A percentile compares a stretch with the other conserved stretches of the same genome.
These are phyloP conservation scores for Cucumis cinereus DNA, from an alignment of 306 rosid genomes.

Conservation along the genomic window DNA sequence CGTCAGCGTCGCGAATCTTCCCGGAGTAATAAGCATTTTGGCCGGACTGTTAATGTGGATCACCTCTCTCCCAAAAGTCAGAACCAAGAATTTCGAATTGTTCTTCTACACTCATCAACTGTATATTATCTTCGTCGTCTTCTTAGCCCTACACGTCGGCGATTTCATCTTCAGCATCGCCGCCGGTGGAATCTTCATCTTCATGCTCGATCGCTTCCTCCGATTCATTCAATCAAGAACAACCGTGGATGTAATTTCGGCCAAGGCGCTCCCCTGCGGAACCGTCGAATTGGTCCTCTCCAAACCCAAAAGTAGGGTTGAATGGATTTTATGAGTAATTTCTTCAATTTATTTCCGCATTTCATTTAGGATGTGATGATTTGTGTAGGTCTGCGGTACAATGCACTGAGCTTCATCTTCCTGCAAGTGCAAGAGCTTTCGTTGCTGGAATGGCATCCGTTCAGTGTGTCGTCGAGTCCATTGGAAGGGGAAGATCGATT, in stretches of 20 bases:
- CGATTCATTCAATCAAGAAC: conserved; percentile 77
- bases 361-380: too few relatives aligned
- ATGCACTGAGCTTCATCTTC: conserved; percentile 87
- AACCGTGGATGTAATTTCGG: conserved; percentile 55
- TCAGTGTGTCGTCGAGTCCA: conserved; percentile 91
- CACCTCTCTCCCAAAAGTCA: conserved; percentile 71
- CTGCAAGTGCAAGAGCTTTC: conserved; percentile 76
- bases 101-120: conserved; percentile 94
- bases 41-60: conserved; percentile 91
- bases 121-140: conserved; percentile 55
- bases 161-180: conserved; percentile 58
- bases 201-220: conserved; percentile 77
- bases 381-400: conserved; percentile 51
- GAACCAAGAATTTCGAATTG: conserved; percentile 67
- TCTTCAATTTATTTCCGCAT: background rate
- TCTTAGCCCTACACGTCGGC: conserved; percentile 79
- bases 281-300: conserved; percentile 72
- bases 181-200: conserved; percentile 73
- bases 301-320: conserved; percentile 56
- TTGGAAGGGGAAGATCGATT: conserved; percentile 74
- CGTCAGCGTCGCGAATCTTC: conserved; percentile 51
- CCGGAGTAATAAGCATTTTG: conserved; percentile 68
- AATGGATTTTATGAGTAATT: background rate
- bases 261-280: conserved; percentile 75
- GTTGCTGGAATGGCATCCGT: conserved; percentile 97